A percentile compares a stretch with the other conserved stretches of the same genome.
phyloP scores from a whole-genome alignment of 2,329 filamentous ascomycete species.

The Rhinocladiella mackenziei region DNA sequence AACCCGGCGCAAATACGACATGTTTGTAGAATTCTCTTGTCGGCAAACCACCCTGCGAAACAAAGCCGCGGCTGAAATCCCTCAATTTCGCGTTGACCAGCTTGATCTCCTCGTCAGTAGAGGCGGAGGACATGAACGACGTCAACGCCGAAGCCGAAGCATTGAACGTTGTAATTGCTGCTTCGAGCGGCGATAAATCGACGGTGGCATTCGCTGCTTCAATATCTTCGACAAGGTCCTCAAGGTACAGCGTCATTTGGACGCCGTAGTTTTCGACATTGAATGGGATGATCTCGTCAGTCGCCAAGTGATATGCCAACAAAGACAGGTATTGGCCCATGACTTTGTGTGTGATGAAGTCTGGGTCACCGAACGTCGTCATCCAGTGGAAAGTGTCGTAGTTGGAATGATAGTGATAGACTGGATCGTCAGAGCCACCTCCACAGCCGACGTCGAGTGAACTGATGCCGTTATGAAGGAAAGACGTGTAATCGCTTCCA shows the following conservation, averaged over 20 bases:
- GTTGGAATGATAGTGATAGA: slow-evolving; percentile 49
- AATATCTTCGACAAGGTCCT: slow-evolving; percentile 32
- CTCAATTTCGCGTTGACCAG: slow-evolving; percentile 45
- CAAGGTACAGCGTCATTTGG: slow-evolving; percentile 37
- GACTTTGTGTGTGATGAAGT: slow-evolving; percentile 47
- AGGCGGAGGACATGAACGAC: slow-evolving; percentile 5
- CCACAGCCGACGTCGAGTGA: slow-evolving; percentile 43
- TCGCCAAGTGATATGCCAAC: slow-evolving; percentile 42
- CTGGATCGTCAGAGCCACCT: slow-evolving; percentile 37
- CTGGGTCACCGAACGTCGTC: slow-evolving; percentile 49
- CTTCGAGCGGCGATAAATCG: slow-evolving; percentile 30
- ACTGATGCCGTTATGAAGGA: slow-evolving; percentile 43
- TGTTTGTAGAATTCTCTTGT: slow-evolving; percentile 46
- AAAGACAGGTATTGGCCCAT: slow-evolving; percentile 48
- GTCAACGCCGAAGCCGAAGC: slow-evolving; percentile 27
- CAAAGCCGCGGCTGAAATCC: slow-evolving; percentile 46
- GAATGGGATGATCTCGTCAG: slow-evolving; percentile 39
- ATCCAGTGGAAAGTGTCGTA: slow-evolving; percentile 53
- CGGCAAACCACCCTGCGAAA: slow-evolving; percentile 44
- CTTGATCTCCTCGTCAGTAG: slow-evolving; percentile 28
- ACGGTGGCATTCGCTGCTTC: slow-evolving; percentile 31
- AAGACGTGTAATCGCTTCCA: slow-evolving; percentile 47
- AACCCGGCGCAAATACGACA: slow-evolving; percentile 46
- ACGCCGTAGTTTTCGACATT: slow-evolving; percentile 39
- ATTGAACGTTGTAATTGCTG: slow-evolving; percentile 39